phyloP scores from a whole-genome alignment of 208 protist genomes.

The Crithidia brevicula region DNA sequence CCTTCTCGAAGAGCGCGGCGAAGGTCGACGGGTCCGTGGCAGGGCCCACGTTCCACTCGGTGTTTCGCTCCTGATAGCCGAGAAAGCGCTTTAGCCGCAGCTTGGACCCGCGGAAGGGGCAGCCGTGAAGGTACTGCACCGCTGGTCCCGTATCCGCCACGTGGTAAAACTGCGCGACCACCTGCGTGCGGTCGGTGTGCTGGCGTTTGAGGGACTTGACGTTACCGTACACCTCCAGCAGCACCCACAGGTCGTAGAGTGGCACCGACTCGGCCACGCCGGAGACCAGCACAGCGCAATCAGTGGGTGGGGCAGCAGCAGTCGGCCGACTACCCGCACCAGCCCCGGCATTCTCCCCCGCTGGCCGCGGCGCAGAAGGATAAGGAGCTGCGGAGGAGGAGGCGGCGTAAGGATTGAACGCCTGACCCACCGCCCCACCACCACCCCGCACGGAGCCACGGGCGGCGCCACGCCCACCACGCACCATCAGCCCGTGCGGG shows the following conservation, averaged over 20 bases:
- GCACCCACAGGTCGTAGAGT: constrained; percentile 83
- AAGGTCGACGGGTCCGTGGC: constrained; percentile 72
- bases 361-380: not conserved
- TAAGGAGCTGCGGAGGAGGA: not conserved
- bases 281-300: constrained; percentile 70
- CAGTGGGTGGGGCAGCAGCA: constrained; percentile 17
- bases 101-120: constrained; percentile 63
- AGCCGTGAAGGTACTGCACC: constrained; percentile 75
- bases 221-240: constrained; percentile 91
- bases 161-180: constrained; percentile 86
- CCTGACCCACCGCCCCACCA: constrained; percentile 1
- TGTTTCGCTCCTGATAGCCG: constrained; percentile 72
- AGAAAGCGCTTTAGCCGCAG: constrained; percentile 76
- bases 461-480: constrained; percentile 27
- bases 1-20: constrained; percentile 65
- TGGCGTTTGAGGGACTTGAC: constrained; percentile 85
- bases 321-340: not conserved
- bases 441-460: constrained; percentile 33
- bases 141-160: constrained; percentile 62
- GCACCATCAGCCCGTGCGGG: constrained; percentile 7
- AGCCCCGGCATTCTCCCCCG: constrained; percentile 3
- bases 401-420: constrained; percentile 28
- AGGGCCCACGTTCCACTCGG: constrained; percentile 79
- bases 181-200: constrained; percentile 70
- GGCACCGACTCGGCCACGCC: constrained; percentile 67